Conservation (phyloP, 2,329 filamentous ascomycete species). For the Venturia pyrina region DNA sequence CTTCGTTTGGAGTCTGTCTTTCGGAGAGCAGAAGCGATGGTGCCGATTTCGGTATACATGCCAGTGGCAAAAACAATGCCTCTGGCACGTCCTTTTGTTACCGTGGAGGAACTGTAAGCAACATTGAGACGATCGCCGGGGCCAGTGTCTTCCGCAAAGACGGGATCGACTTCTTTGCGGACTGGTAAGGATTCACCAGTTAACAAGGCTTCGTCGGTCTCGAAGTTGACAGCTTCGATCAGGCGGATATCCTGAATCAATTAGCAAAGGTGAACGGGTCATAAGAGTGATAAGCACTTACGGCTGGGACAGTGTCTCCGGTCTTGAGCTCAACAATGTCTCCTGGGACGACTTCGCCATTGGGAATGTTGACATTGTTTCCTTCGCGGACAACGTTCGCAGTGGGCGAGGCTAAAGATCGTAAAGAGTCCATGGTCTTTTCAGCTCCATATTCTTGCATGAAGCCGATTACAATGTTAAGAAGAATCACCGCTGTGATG, state of each 20-base stretch:
- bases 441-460: constrained; percentile 36
- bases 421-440: constrained; percentile 32
- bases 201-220: constrained; percentile 64
- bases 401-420: constrained; percentile 29
- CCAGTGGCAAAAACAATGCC: constrained; percentile 61
- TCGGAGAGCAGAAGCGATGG: constrained; percentile 51
- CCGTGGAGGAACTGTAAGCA: constrained; percentile 60
- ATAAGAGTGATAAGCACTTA: not conserved
- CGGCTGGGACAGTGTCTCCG: constrained; percentile 18
- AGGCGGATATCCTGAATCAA: constrained; percentile 32
- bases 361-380: constrained; percentile 26
- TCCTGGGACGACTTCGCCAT: constrained; percentile 28
- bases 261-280: not conserved
- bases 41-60: constrained; percentile 66
- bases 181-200: constrained; percentile 66
- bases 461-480: constrained; percentile 57
- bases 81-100: constrained; percentile 59
- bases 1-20: constrained; percentile 11
- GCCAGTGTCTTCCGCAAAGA: constrained; percentile 24
- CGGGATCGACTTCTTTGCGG: constrained; percentile 47
- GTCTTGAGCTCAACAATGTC: constrained; percentile 23
- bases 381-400: constrained; percentile 29
- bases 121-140: constrained; percentile 59
- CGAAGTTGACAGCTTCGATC: constrained; percentile 59
- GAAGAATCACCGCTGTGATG: constrained; percentile 53